These are phyloP conservation scores for Flaveria ramosissima DNA, from an alignment of 129 eudicot genomes.

Conservation along the genomic window DNA sequence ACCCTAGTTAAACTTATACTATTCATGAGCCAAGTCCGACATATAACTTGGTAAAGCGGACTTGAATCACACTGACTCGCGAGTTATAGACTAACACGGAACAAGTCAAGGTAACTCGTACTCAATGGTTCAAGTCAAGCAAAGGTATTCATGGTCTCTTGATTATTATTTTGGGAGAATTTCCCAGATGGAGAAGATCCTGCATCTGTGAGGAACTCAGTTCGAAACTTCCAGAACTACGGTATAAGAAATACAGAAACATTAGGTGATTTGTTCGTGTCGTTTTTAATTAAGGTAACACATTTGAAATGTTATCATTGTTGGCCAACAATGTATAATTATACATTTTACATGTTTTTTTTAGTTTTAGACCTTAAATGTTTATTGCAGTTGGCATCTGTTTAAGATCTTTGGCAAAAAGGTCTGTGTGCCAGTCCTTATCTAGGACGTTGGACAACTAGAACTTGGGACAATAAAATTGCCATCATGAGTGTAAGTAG, in stretches of 20 bases:
- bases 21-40: too few species aligned
- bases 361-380: slow-evolving; percentile 7
- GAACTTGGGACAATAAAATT: slow-evolving; percentile 63
- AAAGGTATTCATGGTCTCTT: not conserved
- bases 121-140: too few species aligned
- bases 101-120: slow-evolving; percentile 52
- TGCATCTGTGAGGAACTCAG: slow-evolving; percentile 48
- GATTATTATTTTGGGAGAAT: slow-evolving; percentile 2
- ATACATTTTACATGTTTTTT: slow-evolving; percentile 5
- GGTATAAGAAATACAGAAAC: slow-evolving; percentile 71
- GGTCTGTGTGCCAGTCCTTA: slow-evolving; percentile 90
- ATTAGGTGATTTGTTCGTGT: slow-evolving; percentile 69
- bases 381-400: slow-evolving; percentile 63
- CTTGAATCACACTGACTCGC: too few species aligned
- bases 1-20: too few species aligned
- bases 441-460: slow-evolving; percentile 77
- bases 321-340: slow-evolving; percentile 5
- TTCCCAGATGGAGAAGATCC: slow-evolving; percentile 68
- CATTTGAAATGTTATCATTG: not conserved
- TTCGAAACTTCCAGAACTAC: slow-evolving; percentile 51
- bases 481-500: slow-evolving; percentile 69
- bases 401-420: slow-evolving; percentile 74
- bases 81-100: too few species aligned
- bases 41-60: too few species aligned
- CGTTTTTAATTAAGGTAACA: slow-evolving; percentile 73